Evolutionary conservation across 2,329 filamentous ascomycete species (phyloP).

Genomic region (Aspergillus carbonarius): DNA sequence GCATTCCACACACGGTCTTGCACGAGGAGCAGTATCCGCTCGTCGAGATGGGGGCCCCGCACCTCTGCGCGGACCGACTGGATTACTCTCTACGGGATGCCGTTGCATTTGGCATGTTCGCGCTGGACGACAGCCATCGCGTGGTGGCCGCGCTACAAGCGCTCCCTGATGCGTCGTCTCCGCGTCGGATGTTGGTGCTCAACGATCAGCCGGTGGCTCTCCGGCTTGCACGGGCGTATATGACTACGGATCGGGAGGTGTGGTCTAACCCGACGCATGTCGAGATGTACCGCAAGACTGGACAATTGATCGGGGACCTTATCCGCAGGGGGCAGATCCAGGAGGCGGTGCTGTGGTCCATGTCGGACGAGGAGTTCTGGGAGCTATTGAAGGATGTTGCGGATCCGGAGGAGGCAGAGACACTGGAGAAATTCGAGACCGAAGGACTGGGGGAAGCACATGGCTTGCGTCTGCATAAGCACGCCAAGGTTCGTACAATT

Average conservation of each 20-base stretch:
- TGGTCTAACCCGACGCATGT: conserved; percentile 42
- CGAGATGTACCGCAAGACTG: conserved; percentile 36
- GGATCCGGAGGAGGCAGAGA: conserved; percentile 9
- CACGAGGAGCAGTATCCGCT: conserved; percentile 41
- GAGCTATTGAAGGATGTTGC: conserved; percentile 26
- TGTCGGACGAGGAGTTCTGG: conserved; percentile 41
- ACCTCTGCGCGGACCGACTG: conserved; percentile 42
- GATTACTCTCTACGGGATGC: conserved; percentile 43
- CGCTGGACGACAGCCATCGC: conserved; percentile 26
- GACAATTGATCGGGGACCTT: conserved; percentile 33
- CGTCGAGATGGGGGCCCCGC: conserved; percentile 40
- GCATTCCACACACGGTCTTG: conserved; percentile 31
- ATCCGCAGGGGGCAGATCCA: conserved; percentile 22
- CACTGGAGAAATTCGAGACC: neutral
- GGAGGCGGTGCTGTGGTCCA: conserved; percentile 34
- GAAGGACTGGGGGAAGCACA: neutral
- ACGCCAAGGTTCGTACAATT: conserved; percentile 1
- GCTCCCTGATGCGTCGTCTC: conserved; percentile 26
- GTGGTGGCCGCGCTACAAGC: conserved; percentile 30
- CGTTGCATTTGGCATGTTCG: conserved; percentile 34
- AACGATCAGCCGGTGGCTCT: conserved; percentile 31
- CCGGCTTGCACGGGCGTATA: conserved; percentile 34
- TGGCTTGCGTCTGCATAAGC: neutral
- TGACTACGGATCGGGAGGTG: conserved; percentile 35
- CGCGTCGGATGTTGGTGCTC: conserved; percentile 34